Conservation (phyloP, 352 stramenopile genomes). For the Phytophthora sp. region DNA sequence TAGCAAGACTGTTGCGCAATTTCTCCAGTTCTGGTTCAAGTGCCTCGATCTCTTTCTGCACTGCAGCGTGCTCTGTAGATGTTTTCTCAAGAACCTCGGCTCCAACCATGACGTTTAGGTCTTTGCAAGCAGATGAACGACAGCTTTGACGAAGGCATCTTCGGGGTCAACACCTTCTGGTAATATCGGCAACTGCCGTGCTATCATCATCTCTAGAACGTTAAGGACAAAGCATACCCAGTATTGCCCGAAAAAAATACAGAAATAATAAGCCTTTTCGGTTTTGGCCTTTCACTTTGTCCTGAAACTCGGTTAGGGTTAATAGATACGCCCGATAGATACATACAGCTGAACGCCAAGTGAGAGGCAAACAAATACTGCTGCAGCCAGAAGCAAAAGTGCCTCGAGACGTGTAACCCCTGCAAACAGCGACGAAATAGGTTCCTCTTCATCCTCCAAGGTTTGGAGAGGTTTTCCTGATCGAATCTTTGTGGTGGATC, state of each 20-base stretch:
- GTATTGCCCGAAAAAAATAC: too few species aligned
- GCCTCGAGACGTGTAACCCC: conserved; percentile 10
- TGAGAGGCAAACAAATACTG: conserved; percentile 29
- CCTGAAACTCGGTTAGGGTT: too few species aligned
- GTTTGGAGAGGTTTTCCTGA: neutral
- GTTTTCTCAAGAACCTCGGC: conserved; percentile 69
- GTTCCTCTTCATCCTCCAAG: conserved; percentile 13
- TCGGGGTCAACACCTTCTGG: conserved; percentile 69
- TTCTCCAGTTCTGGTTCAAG: conserved; percentile 40
- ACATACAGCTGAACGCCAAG: conserved; percentile 12
- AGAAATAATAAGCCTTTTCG: too few species aligned
- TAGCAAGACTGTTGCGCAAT: conserved; percentile 62
- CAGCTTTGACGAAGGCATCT: conserved; percentile 73
- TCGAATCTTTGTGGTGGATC: neutral
- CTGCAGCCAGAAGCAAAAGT: conserved; percentile 14
- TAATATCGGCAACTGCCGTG: conserved; percentile 69
- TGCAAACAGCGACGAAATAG: neutral
- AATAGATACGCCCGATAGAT: too few species aligned
- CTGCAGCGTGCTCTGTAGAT: conserved; percentile 39
- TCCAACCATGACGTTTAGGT: conserved; percentile 77
- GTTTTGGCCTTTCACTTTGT: too few species aligned
- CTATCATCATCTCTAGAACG: too few species aligned
- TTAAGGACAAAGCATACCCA: too few species aligned
- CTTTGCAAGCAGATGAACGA: conserved; percentile 78
- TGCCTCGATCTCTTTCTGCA: conserved; percentile 32